phyloP scores from a whole-genome alignment of 257 asterid species.

The Osmanthus fragrans region DNA sequence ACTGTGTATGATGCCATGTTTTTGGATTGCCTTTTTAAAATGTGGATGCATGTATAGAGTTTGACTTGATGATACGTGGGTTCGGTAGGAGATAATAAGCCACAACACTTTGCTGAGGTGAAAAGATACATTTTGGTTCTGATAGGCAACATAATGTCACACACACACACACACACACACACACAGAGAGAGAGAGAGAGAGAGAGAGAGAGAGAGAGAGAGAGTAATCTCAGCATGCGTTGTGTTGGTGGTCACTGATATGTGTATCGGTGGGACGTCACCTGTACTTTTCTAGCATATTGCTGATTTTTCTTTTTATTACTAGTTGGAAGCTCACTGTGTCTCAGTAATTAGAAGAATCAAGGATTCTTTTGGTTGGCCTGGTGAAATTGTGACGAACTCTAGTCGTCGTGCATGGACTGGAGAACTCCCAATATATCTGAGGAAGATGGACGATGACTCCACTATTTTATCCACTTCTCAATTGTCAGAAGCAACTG shows the following conservation, averaged over 20 bases:
- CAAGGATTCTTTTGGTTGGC: constrained; percentile 67
- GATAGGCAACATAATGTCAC: background rate
- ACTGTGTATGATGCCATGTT: background rate
- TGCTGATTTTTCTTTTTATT: constrained; percentile 23
- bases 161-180: too few relatives aligned
- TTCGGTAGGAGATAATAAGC: background rate
- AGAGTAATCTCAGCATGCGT: background rate
- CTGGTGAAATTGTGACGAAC: constrained; percentile 57
- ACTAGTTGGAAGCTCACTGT: constrained; percentile 63
- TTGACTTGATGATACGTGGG: background rate
- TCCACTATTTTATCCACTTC: constrained; percentile 38
- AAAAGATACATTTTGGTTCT: background rate
- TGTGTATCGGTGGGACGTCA: background rate
- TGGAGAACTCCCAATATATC: constrained; percentile 64
- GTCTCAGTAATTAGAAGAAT: constrained; percentile 53
- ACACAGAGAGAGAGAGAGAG: background rate
- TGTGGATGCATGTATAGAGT: background rate
- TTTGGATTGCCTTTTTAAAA: background rate
- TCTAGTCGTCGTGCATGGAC: constrained; percentile 53
- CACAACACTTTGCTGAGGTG: background rate
- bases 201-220: background rate
- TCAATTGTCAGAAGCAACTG: constrained; percentile 37
- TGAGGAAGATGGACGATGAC: constrained; percentile 39
- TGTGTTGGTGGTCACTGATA: background rate
- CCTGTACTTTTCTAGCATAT: background rate